Conservation (phyloP, 2,329 filamentous ascomycete species). For the Colletotrichum magnum region DNA sequence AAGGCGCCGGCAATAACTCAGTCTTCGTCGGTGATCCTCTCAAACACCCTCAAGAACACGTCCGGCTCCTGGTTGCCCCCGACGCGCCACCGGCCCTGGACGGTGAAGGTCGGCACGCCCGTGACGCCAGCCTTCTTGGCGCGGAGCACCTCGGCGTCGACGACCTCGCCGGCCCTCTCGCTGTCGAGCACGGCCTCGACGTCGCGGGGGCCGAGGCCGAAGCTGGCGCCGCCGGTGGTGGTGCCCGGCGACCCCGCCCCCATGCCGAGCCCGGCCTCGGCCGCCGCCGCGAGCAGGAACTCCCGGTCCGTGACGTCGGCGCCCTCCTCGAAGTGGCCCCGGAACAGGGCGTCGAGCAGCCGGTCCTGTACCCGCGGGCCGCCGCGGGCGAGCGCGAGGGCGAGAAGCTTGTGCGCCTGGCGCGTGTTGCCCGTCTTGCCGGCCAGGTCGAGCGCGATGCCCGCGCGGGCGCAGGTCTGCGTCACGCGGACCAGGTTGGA, state of each 20-base stretch:
- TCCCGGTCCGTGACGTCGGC: constrained; percentile 57
- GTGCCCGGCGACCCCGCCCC: too few relatives aligned
- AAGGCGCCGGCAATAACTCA: constrained; percentile 6
- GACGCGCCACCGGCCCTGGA: constrained; percentile 77
- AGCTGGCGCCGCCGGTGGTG: too few relatives aligned
- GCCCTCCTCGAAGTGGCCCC: constrained; percentile 57
- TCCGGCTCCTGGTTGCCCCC: constrained; percentile 79
- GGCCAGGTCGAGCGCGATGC: constrained; percentile 53
- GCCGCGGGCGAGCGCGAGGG: constrained; percentile 52
- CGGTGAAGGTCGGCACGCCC: constrained; percentile 81
- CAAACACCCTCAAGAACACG: constrained; percentile 77
- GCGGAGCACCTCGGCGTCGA: constrained; percentile 50
- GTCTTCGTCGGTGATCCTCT: constrained; percentile 59
- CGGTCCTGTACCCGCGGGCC: constrained; percentile 52
- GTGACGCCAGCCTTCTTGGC: constrained; percentile 59
- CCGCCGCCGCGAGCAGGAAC: constrained; percentile 55
- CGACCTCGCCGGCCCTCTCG: constrained; percentile 43
- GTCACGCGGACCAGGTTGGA: constrained; percentile 50
- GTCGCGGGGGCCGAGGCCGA: constrained; percentile 34
- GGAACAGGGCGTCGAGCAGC: constrained; percentile 59
- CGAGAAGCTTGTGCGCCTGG: constrained; percentile 62
- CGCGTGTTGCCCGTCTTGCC: constrained; percentile 61
- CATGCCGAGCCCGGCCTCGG: constrained; percentile 47
- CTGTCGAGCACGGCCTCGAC: constrained; percentile 45
- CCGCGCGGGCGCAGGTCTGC: constrained; percentile 50